Base-by-base conservation (phyloP, 163 green algal genomes). In the Chlorella variabilis region DNA sequence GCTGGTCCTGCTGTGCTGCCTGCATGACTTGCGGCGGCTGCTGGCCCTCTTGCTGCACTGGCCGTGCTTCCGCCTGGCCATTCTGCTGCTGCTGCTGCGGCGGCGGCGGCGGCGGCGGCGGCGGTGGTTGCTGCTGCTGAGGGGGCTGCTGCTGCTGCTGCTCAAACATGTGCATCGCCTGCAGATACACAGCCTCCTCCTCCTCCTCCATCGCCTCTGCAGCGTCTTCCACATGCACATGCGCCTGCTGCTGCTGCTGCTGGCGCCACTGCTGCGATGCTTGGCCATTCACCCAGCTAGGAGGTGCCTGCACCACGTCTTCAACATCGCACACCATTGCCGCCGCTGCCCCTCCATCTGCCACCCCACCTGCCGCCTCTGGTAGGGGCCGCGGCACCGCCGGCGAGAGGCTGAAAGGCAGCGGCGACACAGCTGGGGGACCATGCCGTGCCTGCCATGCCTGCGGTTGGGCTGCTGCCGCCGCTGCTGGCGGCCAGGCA, bases 141-240 rank as follows among this genome's bases (percentile, higher is more conserved):
- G 56, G 62, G 31, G 71, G 78, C 74, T 83, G 70, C n/a, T 70
- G 49, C 79, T 81, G 73, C 54, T 39, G 54, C 74, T 85, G 78
- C 81, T 75, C 73, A 65, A 77, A 73, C 71, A 66, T 29, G 27
- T 80, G 73, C 62, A 79, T 15, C 1, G 81, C 58, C 75, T 71
- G 63, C 41, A 82, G 58, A 20, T 74, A 75, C 49, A 71, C 33
- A 13, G 59, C 70, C 49, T 69, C 70, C 59, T 70, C 56, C 20
- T 81, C 75, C 5, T 82, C 63, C 31, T 68, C 29, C 42, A 41
- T 63, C 41, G 25, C 42, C 15, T 2, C 27, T 9, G 41, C 67
- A 25, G 42, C 18, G 15, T 33, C 29, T 42, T 29, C 67, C 41
- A 75, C 29, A n/a, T 75, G 34, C 34, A 56, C 41, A 18, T 27